Conservation (phyloP, 176 grass and related monocot genomes). For the Canna indica region DNA sequence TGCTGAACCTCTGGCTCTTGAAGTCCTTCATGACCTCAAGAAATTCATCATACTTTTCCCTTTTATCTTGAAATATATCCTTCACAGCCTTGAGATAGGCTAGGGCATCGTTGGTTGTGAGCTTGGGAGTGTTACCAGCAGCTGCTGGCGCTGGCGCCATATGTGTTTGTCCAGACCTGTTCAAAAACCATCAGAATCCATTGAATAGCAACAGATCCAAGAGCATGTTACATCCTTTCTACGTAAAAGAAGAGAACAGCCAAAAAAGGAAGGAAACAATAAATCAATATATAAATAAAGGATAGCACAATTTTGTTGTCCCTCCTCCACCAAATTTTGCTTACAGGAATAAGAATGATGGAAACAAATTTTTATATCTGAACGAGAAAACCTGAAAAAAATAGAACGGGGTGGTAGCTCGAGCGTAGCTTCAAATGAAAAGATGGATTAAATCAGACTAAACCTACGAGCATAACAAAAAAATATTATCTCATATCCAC, state of each 20-base stretch:
- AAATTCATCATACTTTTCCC: conserved; percentile 96
- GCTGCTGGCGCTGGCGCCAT: conserved; percentile 31
- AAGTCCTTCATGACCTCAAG: conserved; percentile 99
- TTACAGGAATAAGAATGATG: not conserved
- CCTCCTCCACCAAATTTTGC: no score
- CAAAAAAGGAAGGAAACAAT: not conserved
- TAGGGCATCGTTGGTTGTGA: conserved; percentile 87
- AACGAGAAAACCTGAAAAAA: not conserved
- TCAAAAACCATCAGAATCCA: conserved; percentile 15
- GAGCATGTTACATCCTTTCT: not conserved
- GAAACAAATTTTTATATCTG: conserved; percentile 21
- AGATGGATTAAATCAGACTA: not conserved
- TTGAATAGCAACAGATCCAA: conserved; percentile 5
- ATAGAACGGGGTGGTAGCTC: not conserved
- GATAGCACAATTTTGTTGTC: not conserved
- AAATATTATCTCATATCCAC: conserved; percentile 4
- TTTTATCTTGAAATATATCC: conserved; percentile 96
- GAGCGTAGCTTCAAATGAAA: not conserved
- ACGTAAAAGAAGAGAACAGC: not conserved
- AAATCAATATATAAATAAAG: not conserved
- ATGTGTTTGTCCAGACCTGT: conserved; percentile 38
- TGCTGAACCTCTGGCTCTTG: conserved; percentile 84
- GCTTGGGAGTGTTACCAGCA: conserved; percentile 34
- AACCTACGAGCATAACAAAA: conserved; percentile 8
- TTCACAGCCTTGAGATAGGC: conserved; percentile 90